Conservation (phyloP, 208 protist genomes). For the Naegleria lovaniensis region DNA sequence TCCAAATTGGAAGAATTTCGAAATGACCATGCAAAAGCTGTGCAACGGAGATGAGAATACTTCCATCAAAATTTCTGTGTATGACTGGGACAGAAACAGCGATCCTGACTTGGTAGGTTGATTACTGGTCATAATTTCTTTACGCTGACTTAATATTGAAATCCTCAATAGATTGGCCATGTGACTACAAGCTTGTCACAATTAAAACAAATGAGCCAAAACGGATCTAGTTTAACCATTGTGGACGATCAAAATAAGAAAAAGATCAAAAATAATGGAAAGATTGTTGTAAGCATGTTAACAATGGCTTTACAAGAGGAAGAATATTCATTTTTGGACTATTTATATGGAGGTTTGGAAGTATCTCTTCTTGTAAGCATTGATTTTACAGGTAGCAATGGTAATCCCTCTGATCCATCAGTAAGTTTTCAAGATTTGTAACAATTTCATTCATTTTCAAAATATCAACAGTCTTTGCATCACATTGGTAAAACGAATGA, state of each 20-base stretch:
- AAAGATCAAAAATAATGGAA: constrained; percentile 29
- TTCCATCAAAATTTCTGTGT: background rate
- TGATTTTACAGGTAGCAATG: constrained; percentile 38
- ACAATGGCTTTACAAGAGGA: background rate
- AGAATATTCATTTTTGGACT: constrained; percentile 40
- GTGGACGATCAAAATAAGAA: background rate
- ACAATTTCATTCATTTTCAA: no score
- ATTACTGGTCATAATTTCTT: no score
- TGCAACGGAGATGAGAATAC: background rate
- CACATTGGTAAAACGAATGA: constrained; percentile 26
- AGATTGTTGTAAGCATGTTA: background rate
- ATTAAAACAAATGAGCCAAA: background rate
- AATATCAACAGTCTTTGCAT: constrained; percentile 34
- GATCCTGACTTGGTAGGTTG: constrained; percentile 26
- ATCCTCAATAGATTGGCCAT: background rate
- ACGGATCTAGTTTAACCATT: no score
- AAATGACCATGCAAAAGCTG: background rate
- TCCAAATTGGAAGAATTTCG: background rate
- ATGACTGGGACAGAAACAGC: constrained; percentile 19
- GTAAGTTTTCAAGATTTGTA: no score
- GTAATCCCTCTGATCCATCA: constrained; percentile 26
- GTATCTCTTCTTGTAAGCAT: constrained; percentile 29
- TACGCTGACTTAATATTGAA: background rate
- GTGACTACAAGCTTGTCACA: background rate
- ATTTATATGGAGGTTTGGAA: constrained; percentile 24